Conservation (phyloP, 768 basidiomycete genomes). For the Hypholoma fasciculare region DNA sequence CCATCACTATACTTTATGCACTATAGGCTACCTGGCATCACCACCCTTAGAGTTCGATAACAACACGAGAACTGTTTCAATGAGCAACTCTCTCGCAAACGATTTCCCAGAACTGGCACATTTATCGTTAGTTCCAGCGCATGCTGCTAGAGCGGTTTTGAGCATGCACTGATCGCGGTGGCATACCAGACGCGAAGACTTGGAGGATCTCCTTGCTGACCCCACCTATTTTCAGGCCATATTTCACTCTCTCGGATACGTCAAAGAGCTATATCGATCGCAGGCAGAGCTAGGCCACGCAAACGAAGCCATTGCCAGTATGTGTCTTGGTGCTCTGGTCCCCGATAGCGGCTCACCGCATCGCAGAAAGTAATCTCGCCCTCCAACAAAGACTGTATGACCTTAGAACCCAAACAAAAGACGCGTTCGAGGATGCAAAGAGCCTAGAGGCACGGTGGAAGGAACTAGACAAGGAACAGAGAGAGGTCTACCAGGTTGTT, state of each 20-base stretch:
- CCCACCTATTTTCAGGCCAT: constrained; percentile 84
- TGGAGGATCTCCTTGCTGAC: constrained; percentile 87
- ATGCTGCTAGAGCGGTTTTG: neutral
- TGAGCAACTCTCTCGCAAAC: constrained; percentile 46
- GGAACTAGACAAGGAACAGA: constrained; percentile 86
- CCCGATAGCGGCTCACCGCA: constrained; percentile 8
- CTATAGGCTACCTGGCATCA: too few species aligned
- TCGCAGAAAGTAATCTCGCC: constrained; percentile 69
- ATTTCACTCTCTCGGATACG: constrained; percentile 75
- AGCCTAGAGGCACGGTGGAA: constrained; percentile 80
- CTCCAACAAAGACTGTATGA: constrained; percentile 76
- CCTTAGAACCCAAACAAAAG: constrained; percentile 80
- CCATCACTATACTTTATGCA: too few species aligned
- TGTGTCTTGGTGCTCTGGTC: constrained; percentile 27
- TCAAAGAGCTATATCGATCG: constrained; percentile 72
- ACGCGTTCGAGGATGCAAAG: constrained; percentile 87
- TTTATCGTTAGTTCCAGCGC: constrained; percentile 56
- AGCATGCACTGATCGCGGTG: neutral
- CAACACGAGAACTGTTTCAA: constrained; percentile 10
- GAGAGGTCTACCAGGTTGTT: constrained; percentile 81
- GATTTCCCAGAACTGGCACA: constrained; percentile 77
- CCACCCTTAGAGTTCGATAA: too few species aligned
- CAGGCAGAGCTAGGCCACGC: constrained; percentile 80
- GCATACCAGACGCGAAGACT: constrained; percentile 68
- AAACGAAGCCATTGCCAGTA: constrained; percentile 86